Conservation (phyloP, 108 stramenopile species). For the Skeletonema costatum region DNA sequence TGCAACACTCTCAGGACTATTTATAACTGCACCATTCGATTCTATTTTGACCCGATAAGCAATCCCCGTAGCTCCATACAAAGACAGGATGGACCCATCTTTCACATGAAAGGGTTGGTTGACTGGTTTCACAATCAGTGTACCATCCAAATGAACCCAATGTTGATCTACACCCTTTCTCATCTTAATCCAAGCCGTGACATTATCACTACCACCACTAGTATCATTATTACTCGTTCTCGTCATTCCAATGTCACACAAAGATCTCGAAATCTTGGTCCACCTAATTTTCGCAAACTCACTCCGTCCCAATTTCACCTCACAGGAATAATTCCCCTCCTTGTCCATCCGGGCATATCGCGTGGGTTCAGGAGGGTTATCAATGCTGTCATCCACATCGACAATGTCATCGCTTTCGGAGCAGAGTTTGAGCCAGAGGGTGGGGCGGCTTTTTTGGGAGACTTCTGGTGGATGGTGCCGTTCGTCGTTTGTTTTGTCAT, state of each 20-base stretch:
- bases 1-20: neutral
- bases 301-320: neutral
- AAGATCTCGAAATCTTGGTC: neutral
- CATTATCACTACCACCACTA: neutral
- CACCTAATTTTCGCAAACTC: neutral
- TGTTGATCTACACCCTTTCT: neutral
- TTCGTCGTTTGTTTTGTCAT: neutral
- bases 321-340: neutral
- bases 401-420: neutral
- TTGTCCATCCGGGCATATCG: neutral
- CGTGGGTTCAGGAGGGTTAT: neutral
- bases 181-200: slow-evolving; percentile 1
- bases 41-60: neutral
- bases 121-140: neutral
- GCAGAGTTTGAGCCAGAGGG: neutral
- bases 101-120: neutral
- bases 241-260: neutral
- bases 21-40: neutral
- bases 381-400: neutral
- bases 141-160: neutral
- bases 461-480: neutral
- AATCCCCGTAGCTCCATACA: neutral
- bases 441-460: neutral
- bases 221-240: neutral
- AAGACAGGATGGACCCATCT: neutral